Percentiles rank a stretch among this genome's conserved stretches.
Evolutionary conservation across 139 green algal genomes (phyloP).

Genomic region (Chlamydomonas sp.): DNA sequence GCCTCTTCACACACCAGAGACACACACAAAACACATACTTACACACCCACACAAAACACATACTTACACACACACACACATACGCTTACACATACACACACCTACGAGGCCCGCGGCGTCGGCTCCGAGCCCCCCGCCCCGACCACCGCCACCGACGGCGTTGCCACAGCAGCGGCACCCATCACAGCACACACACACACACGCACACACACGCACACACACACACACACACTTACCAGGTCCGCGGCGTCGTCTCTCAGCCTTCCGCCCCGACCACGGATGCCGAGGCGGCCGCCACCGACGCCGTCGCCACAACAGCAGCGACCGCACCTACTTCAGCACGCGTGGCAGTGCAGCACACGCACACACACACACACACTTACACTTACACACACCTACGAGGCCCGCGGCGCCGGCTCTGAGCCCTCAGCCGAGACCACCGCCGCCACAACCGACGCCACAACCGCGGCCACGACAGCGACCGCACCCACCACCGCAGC

Average conservation of each 20-base stretch:
- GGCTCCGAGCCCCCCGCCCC: no score
- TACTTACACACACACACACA: background rate
- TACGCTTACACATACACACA: background rate
- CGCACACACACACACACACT: background rate
- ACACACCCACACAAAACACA: background rate
- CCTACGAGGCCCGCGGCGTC: background rate
- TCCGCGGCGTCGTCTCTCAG: no score
- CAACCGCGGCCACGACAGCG: no score
- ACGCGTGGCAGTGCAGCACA: background rate
- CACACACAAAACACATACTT: background rate
- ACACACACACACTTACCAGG: background rate
- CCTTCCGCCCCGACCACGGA: no score
- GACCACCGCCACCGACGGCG: no score
- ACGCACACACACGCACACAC: background rate
- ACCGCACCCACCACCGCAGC: background rate
- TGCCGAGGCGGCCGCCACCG: no score
- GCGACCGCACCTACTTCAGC: background rate
- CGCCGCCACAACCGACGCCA: no score
- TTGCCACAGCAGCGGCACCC: no score
- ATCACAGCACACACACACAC: conserved; percentile 5
- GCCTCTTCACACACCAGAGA: no score
- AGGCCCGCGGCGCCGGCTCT: no score
- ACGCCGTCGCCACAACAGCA: no score
- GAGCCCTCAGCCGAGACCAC: no score
- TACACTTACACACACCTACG: conserved; percentile 3